Percentiles rank a stretch among this genome's conserved stretches.
Conservation (phyloP, 2,329 filamentous ascomycete genomes). For the Scleromitrula shiraiana region DNA sequence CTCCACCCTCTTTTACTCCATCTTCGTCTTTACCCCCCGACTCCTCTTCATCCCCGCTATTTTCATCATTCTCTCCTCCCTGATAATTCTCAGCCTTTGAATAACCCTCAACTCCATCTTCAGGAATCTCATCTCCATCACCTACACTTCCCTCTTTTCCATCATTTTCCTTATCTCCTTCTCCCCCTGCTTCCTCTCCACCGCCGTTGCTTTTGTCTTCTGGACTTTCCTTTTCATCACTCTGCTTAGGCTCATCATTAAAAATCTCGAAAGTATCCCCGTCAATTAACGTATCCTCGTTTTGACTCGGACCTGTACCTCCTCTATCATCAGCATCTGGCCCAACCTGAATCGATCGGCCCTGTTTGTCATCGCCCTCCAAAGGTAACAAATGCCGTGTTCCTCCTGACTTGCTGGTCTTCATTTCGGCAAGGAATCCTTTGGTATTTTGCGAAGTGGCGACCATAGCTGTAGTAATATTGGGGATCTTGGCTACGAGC, state of each 20-base stretch:
- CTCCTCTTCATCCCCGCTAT: no score
- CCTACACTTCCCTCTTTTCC: neutral
- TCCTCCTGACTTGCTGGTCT: neutral
- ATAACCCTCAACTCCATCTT: no score
- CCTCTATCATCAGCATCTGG: neutral
- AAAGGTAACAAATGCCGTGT: neutral
- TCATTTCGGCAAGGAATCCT: no score
- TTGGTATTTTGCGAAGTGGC: no score
- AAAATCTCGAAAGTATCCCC: neutral
- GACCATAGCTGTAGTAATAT: no score
- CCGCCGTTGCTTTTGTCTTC: neutral
- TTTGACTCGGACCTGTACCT: neutral
- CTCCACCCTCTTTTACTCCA: no score
- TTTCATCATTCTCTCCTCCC: no score
- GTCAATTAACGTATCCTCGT: neutral
- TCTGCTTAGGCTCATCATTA: neutral
- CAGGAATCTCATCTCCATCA: neutral
- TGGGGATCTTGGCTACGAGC: no score
- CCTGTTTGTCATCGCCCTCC: neutral
- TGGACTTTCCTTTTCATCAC: neutral
- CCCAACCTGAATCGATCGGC: neutral
- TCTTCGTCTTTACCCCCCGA: no score
- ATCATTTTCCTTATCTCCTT: neutral
- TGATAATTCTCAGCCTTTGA: no score
- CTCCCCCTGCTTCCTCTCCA: neutral